Evolutionary conservation across 768 basidiomycete genomes (phyloP).

Genomic region (Russula earlei): DNA sequence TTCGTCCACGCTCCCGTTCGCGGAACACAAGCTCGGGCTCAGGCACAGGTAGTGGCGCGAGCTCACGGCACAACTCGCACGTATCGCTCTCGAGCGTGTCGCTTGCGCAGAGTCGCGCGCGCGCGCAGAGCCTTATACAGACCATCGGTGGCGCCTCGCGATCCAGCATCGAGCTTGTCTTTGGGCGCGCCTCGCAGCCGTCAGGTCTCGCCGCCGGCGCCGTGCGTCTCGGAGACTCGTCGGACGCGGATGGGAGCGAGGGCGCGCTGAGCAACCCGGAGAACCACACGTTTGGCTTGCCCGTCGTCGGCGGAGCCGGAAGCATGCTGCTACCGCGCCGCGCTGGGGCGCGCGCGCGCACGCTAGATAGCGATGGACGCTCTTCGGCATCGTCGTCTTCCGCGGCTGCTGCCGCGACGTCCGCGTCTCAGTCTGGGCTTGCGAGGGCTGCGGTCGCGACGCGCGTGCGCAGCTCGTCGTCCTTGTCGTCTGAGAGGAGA

Average conservation of each 20-base stretch:
- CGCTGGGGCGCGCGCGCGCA: background rate
- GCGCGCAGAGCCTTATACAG: slow-evolving; percentile 60
- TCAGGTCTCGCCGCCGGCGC: background rate
- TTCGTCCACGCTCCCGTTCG: slow-evolving; percentile 15
- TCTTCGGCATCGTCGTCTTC: background rate
- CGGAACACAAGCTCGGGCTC: slow-evolving; percentile 16
- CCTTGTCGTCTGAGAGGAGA: background rate
- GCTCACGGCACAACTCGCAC: slow-evolving; percentile 25
- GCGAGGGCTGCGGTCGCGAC: no score
- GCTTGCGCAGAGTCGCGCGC: slow-evolving; percentile 37
- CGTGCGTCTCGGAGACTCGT: background rate
- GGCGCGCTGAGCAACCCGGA: slow-evolving; percentile 44
- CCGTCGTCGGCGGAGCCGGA: slow-evolving; percentile 31
- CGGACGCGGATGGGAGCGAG: slow-evolving; percentile 39
- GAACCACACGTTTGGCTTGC: slow-evolving; percentile 69
- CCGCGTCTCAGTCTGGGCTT: no score
- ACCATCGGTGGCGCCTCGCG: slow-evolving; percentile 51
- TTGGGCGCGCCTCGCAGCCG: slow-evolving; percentile 22
- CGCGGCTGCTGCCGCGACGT: background rate
- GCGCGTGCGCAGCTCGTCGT: slow-evolving; percentile 16
- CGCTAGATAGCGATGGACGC: background rate
- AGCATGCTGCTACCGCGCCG: slow-evolving; percentile 27
- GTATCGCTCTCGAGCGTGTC: slow-evolving; percentile 19
- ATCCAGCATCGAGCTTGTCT: slow-evolving; percentile 49
- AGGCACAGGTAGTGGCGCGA: slow-evolving; percentile 11